Conservation (phyloP, 78 protist species). For the Corallochytrium limacisporum region DNA sequence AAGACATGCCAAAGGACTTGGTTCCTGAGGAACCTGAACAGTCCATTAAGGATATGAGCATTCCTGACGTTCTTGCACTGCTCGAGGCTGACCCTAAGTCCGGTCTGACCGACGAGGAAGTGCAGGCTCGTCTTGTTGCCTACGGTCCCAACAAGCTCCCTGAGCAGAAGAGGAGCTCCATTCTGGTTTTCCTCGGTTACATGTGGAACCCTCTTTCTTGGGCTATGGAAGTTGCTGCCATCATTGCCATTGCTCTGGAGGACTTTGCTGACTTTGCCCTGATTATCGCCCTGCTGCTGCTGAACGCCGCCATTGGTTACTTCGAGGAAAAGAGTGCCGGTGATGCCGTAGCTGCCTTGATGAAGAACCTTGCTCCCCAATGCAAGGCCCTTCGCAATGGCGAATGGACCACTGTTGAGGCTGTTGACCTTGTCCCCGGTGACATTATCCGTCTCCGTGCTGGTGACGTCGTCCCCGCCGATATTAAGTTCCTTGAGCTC, state of each 20-base stretch:
- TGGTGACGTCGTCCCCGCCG: slow-evolving; percentile 77
- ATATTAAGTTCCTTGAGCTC: slow-evolving; percentile 31
- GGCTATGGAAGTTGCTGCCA: slow-evolving; percentile 59
- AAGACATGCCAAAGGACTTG: no score
- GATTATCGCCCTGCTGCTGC: slow-evolving; percentile 31
- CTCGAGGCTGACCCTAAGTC: no score
- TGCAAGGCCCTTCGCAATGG: slow-evolving; percentile 55
- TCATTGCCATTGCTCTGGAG: slow-evolving; percentile 33
- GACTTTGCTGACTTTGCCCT: slow-evolving; percentile 40
- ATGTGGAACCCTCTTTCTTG: slow-evolving; percentile 63
- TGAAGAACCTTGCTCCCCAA: slow-evolving; percentile 35
- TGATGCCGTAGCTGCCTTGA: slow-evolving; percentile 69
- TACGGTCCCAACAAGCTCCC: slow-evolving; percentile 5
- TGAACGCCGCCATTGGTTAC: slow-evolving; percentile 64
- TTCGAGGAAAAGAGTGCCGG: slow-evolving; percentile 69
- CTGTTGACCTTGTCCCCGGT: slow-evolving; percentile 68
- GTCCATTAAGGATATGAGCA: no score
- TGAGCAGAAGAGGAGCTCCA: neutral
- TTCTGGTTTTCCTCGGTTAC: slow-evolving; percentile 14
- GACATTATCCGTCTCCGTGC: slow-evolving; percentile 51
- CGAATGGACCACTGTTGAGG: slow-evolving; percentile 14
- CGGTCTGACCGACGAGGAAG: no score
- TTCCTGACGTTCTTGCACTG: no score
- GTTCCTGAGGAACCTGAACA: no score
- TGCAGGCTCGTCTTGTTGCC: neutral